Evolutionary conservation across 805 yeast genomes (phyloP).

Genomic region (Spathaspora boniae): DNA sequence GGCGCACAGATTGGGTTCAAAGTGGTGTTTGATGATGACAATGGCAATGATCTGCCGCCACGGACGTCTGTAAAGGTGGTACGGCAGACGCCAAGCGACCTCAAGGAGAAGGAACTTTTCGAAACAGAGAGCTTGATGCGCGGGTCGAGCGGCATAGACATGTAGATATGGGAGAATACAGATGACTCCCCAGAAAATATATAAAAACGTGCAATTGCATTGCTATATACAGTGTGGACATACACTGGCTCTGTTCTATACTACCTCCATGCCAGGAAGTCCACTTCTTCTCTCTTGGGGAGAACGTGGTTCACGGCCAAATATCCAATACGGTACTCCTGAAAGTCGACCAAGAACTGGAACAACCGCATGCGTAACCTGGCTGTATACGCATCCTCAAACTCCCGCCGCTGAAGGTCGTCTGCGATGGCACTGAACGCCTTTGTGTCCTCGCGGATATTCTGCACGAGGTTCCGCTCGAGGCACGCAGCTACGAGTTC

Average conservation of each 20-base stretch:
- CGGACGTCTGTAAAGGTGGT: too few species aligned
- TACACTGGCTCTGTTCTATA: too few species aligned
- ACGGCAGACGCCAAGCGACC: background rate
- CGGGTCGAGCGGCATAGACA: too few species aligned
- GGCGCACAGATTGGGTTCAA: slow-evolving; percentile 52
- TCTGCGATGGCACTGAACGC: slow-evolving; percentile 20
- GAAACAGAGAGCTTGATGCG: too few species aligned
- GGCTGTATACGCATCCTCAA: slow-evolving; percentile 17
- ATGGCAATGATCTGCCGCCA: too few species aligned
- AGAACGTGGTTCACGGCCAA: slow-evolving; percentile 25
- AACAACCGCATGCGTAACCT: slow-evolving; percentile 36
- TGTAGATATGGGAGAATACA: too few species aligned
- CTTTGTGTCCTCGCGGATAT: slow-evolving; percentile 21
- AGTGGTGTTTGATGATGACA: slow-evolving; percentile 49
- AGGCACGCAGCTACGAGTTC: slow-evolving; percentile 55
- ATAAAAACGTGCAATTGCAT: too few species aligned
- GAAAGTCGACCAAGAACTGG: slow-evolving; percentile 38
- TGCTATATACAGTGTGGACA: too few species aligned
- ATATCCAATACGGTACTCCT: slow-evolving; percentile 36
- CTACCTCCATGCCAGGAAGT: slow-evolving; percentile 6
- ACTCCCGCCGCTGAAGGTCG: slow-evolving; percentile 10
- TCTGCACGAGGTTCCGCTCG: slow-evolving; percentile 50
- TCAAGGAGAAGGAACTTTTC: too few species aligned
- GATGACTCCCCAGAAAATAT: too few species aligned
- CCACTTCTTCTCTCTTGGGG: slow-evolving; percentile 1